A percentile compares a stretch with the other conserved stretches of the same genome.
These are phyloP conservation scores for Coemansia sp. DNA, from an alignment of 192 early-diverging fungal species.

Conservation along the genomic window DNA sequence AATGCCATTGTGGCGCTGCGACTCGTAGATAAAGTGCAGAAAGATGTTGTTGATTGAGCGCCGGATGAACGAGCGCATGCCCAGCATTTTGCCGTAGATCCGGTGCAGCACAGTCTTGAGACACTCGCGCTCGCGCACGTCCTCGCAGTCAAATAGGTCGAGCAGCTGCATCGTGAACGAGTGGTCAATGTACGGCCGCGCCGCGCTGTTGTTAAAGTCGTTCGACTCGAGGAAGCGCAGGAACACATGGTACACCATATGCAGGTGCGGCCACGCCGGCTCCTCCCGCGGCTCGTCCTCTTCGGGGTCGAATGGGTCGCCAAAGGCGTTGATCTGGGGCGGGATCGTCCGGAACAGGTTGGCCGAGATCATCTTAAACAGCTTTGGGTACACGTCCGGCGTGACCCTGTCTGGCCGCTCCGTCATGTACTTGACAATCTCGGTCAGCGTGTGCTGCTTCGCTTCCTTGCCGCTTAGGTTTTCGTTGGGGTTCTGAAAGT, in stretches of 20 bases:
- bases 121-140: constrained; percentile 97
- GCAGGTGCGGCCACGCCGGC: constrained; percentile 95
- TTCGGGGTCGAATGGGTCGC: constrained; percentile 97
- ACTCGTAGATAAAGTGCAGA: constrained; percentile 97
- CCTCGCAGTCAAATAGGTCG: constrained; percentile 98
- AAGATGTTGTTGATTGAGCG: constrained; percentile 98
- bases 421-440: constrained; percentile 90
- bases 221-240: constrained; percentile 95
- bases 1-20: constrained; percentile 94
- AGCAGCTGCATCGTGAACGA: constrained; percentile 80
- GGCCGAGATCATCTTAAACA: constrained; percentile 90
- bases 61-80: constrained; percentile 93
- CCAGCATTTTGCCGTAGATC: constrained; percentile 98
- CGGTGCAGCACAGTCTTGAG: constrained; percentile 96
- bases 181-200: constrained; percentile 95
- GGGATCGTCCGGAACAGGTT: constrained; percentile 97
- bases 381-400: constrained; percentile 83
- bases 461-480: constrained; percentile 95
- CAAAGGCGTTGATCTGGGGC: constrained; percentile 89
- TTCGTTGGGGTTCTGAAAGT: constrained; percentile 86
- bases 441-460: constrained; percentile 83
- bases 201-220: constrained; percentile 96
- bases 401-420: constrained; percentile 85
- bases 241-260: constrained; percentile 98
- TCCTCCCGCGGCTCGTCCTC: constrained; percentile 98